Evolutionary conservation across 2,329 filamentous ascomycete species (phyloP).

Genomic region (Colletotrichum lini): DNA sequence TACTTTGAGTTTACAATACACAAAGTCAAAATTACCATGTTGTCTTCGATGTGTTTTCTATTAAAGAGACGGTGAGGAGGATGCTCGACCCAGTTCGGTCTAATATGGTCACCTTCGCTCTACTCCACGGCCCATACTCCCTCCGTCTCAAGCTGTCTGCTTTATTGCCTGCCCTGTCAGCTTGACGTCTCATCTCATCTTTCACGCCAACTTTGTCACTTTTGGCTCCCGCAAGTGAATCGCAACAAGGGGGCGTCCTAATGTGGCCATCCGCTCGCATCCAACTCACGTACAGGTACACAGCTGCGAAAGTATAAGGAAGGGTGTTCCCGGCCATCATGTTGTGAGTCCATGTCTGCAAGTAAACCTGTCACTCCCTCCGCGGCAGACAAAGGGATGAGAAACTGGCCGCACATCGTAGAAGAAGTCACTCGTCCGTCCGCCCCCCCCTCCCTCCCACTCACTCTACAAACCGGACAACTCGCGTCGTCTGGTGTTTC

Average conservation of each 20-base stretch:
- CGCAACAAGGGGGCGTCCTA: not conserved
- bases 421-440: too few relatives aligned
- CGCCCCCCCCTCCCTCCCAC: too few relatives aligned
- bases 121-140: not conserved
- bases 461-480: too few relatives aligned
- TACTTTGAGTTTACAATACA: slow-evolving; percentile 36
- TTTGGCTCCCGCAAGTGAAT: not conserved
- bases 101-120: not conserved
- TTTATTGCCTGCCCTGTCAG: not conserved
- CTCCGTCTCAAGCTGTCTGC: not conserved
- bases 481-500: too few relatives aligned
- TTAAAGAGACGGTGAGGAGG: too few relatives aligned
- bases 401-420: too few relatives aligned
- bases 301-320: not conserved
- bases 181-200: not conserved
- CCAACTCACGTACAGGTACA: not conserved
- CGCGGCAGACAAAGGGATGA: too few relatives aligned
- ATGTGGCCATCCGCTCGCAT: slow-evolving; percentile 15
- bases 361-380: too few relatives aligned
- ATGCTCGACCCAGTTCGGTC: too few relatives aligned
- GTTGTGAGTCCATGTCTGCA: too few relatives aligned
- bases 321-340: too few relatives aligned
- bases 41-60: too few relatives aligned
- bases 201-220: not conserved
- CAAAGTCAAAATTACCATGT: slow-evolving; percentile 27